Evolutionary conservation across 208 protist genomes (phyloP), one percentile per base, ranked within the genome.

Genomic region (Naegleria gruberi): DNA sequence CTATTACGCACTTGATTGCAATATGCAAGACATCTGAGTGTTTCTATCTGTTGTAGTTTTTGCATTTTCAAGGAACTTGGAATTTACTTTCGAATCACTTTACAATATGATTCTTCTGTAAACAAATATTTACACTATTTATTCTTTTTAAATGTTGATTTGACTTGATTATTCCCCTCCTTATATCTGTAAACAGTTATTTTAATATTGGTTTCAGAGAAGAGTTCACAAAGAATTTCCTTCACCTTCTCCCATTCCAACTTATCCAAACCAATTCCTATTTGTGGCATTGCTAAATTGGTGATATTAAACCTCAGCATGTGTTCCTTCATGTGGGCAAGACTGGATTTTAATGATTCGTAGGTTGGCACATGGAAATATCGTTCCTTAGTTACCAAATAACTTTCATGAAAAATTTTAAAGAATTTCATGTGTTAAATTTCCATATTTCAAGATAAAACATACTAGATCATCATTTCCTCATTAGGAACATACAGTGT

Each of bases 311-410:
- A 34, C n/a, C 45, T 3, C 17, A 45, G 19, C 10, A 91, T 91
- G 91, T 93, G 90, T 17, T 92, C 19, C 41, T 65, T 83, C 92
- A 93, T 93, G 2, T 1, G 23, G 4, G 8, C 7, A 30, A 93
- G 73, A 55, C 73, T 90, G 3, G 15, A 73, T n/a, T 44, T 19
- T 34, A 93, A 65, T 34, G 30, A 89, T n/a, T 87, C 77, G 81
- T 93, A 93, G 17, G 92, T 93, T 17, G 92, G 92, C 1, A 92
- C 93, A 46, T 92, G 81, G 41, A 74, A 91, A 41, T 93, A 93
- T 34, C 83, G 0, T n/a, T 45, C 12, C 57, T 93, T 93, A n/a
- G 92, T 93, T 26, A 93, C 83, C 41, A 93, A 65, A 87, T 93
- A 93, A 83, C 92, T 92, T 40, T 34, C 81, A 5, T 15, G 46